Evolutionary conservation across 1,284 basidiomycete genomes (phyloP).

Genomic region (Melanopsichium pennsylvanicum): DNA sequence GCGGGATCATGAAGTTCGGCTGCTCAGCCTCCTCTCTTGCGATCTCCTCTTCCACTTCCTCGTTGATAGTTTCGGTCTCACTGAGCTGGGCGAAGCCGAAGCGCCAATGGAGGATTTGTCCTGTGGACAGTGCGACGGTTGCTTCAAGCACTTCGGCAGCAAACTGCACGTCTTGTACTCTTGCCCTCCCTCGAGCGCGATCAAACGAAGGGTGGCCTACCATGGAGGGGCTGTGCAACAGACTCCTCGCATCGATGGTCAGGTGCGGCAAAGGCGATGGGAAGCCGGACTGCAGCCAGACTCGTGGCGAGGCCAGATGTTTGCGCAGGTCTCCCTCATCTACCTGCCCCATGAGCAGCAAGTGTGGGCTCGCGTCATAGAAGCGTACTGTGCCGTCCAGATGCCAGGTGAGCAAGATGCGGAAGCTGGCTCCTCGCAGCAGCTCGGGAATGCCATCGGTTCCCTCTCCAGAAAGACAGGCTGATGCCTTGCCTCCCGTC

Average conservation of each 20-base stretch:
- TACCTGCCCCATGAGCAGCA: constrained; percentile 50
- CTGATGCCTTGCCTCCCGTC: constrained; percentile 47
- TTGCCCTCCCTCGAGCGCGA: constrained; percentile 28
- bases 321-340: constrained; percentile 31
- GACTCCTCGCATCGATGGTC: constrained; percentile 41
- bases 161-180: constrained; percentile 40
- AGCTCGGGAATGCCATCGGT: constrained; percentile 25
- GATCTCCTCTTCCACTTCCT: constrained; percentile 42
- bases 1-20: constrained; percentile 26
- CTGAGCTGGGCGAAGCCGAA: constrained; percentile 49
- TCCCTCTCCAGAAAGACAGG: constrained; percentile 25
- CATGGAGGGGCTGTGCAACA: constrained; percentile 37
- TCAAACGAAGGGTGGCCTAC: constrained; percentile 48
- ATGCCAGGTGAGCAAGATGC: constrained; percentile 60
- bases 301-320: constrained; percentile 6
- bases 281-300: constrained; percentile 48
- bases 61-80: constrained; percentile 44
- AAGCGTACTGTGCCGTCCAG: constrained; percentile 61
- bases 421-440: constrained; percentile 26
- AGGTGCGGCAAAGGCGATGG: constrained; percentile 58
- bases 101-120: constrained; percentile 48
- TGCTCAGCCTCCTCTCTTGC: constrained; percentile 34
- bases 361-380: constrained; percentile 58
- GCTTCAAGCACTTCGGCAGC: constrained; percentile 55
- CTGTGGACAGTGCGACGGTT: constrained; percentile 45